A percentile compares a stretch with the other conserved stretches of the same genome.
These are phyloP conservation scores for sorghum (Sorghum bicolor) DNA, from an alignment of 176 grass and related monocot genomes.

Conservation along the genomic window DNA sequence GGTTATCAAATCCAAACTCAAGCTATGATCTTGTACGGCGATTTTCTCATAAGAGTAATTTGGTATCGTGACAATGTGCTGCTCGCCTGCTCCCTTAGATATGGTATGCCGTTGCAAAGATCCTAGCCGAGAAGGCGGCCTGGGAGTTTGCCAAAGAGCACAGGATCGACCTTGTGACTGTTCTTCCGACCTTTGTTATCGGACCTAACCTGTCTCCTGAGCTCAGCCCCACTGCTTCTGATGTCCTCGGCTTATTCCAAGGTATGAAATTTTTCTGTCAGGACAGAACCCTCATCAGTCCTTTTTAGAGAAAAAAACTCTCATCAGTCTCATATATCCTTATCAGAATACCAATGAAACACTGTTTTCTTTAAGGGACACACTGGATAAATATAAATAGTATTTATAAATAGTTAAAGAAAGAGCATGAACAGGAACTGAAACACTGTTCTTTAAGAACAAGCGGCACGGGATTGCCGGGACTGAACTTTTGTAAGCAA, in stretches of 20 bases:
- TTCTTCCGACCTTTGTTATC: slow-evolving; percentile 78
- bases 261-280: slow-evolving; percentile 26
- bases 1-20: background rate
- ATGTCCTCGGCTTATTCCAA: slow-evolving; percentile 69
- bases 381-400: no score
- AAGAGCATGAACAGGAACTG: no score
- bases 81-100: slow-evolving; percentile 11
- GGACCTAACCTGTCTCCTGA: slow-evolving; percentile 60
- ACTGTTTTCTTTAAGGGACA: background rate
- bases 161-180: slow-evolving; percentile 66
- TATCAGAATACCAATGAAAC: background rate
- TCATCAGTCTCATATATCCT: background rate
- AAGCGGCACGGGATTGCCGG: background rate
- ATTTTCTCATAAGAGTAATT: background rate
- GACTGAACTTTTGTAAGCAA: background rate
- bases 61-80: background rate
- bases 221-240: slow-evolving; percentile 52
- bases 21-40: background rate
- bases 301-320: no score
- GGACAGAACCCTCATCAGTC: background rate
- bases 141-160: slow-evolving; percentile 88
- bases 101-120: slow-evolving; percentile 79
- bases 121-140: slow-evolving; percentile 76
- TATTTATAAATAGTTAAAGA: no score
- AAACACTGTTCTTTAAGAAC: background rate